A percentile compares a stretch with the other conserved stretches of the same genome.
Evolutionary conservation across 2,329 filamentous ascomycete genomes (phyloP).

Genomic region (Verticillium alfalfae): DNA sequence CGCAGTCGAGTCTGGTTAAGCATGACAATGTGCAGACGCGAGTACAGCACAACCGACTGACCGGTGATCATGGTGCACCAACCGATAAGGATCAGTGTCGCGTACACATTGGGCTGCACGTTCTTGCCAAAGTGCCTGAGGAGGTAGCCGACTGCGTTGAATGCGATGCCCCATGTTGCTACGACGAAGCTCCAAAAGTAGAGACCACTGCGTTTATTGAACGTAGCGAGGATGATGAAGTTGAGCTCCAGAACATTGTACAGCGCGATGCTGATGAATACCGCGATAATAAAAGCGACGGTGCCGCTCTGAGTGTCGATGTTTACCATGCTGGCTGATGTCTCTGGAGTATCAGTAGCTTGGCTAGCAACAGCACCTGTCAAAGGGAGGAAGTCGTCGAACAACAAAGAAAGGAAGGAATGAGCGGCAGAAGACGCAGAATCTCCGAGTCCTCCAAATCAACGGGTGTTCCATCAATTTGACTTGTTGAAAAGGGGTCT

Average conservation of each 20-base stretch:
- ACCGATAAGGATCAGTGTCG: constrained; percentile 34
- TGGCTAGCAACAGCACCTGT: background rate
- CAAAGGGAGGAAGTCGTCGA: background rate
- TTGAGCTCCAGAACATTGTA: constrained; percentile 30
- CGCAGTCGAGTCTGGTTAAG: constrained; percentile 40
- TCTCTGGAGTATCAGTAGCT: background rate
- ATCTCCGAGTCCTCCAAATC: too few relatives aligned
- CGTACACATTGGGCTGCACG: constrained; percentile 16
- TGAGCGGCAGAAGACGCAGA: background rate
- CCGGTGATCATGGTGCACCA: constrained; percentile 50
- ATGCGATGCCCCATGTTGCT: constrained; percentile 26
- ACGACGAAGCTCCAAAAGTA: constrained; percentile 33
- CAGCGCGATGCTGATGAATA: constrained; percentile 23
- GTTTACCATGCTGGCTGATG: background rate
- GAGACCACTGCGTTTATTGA: constrained; percentile 24
- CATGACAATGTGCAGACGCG: constrained; percentile 53
- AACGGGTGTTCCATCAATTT: background rate
- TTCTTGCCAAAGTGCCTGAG: constrained; percentile 38
- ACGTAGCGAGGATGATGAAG: constrained; percentile 28
- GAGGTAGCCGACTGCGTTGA: constrained; percentile 38
- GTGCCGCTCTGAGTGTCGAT: background rate
- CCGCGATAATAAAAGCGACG: constrained; percentile 9
- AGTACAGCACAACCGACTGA: constrained; percentile 56
- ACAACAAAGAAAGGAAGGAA: background rate
- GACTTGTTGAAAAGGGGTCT: background rate